A percentile compares a stretch with the other conserved stretches of the same genome.
Evolutionary conservation across 768 basidiomycete genomes (phyloP).

Genomic region (Polyporus arcularius): DNA sequence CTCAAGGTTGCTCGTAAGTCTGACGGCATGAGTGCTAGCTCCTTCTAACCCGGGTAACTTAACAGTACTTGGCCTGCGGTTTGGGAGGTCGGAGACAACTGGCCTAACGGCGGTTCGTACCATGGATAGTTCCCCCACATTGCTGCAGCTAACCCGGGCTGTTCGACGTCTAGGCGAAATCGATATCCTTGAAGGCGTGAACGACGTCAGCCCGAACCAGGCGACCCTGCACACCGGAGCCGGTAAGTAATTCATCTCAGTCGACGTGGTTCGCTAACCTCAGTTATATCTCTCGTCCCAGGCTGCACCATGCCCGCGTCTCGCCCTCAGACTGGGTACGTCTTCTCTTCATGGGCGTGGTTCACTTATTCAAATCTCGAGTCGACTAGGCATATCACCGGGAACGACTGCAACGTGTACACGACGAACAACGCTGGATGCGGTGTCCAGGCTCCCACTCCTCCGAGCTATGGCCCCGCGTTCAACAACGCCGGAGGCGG

Average conservation of each 20-base stretch:
- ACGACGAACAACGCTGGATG: slow-evolving; percentile 56
- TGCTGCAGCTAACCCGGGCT: not conserved
- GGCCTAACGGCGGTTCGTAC: slow-evolving; percentile 44
- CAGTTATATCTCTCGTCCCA: not conserved
- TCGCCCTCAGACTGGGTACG: slow-evolving; percentile 47
- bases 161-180: slow-evolving; percentile 44
- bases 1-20: slow-evolving; percentile 54
- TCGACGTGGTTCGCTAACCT: not conserved
- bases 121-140: slow-evolving; percentile 11
- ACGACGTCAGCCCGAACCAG: slow-evolving; percentile 50
- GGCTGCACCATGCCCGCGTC: slow-evolving; percentile 54
- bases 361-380: slow-evolving; percentile 1
- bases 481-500: slow-evolving; percentile 66
- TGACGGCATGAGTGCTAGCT: not conserved
- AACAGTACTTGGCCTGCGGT: slow-evolving; percentile 50
- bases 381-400: slow-evolving; percentile 10
- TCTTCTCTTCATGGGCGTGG: not conserved
- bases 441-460: slow-evolving; percentile 43
- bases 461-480: slow-evolving; percentile 52
- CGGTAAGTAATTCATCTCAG: slow-evolving; percentile 34
- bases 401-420: slow-evolving; percentile 45
- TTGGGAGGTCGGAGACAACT: slow-evolving; percentile 51
- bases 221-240: slow-evolving; percentile 56
- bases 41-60: no score
- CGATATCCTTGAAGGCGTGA: slow-evolving; percentile 58